Evolutionary conservation across 805 yeast genomes (phyloP), one percentile per base, ranked within the genome.

Genomic region (Torulaspora franciscae): DNA sequence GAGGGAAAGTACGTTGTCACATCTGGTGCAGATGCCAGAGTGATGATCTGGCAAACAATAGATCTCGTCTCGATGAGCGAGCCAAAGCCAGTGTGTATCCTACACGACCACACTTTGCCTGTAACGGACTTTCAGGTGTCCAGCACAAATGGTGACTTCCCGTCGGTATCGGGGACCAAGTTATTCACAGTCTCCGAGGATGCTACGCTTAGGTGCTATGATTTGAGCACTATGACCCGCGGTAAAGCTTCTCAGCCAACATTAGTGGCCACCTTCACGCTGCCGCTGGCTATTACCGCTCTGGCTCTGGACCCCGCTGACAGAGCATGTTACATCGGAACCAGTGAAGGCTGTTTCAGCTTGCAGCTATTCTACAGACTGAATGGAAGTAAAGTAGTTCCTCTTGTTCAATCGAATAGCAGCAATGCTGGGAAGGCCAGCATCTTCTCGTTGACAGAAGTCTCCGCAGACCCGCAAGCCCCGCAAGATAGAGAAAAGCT

Each of bases 11-110:
- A 77, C 45, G 59, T 91, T 34, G 74, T 85, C 6, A 76, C 90
- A 4, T 86, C 83, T n/a, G 87, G 95, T 53, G 73, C 72, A 33
- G 99, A 91, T 68, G 80, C 95, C 1, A 72, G 96, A 50, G 74
- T 84, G 11, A 71, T 83, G 22, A 75, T 85, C 3, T 90, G 95
- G 95, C 77, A 75, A 49, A 67, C 82, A 0, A 50, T 71, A 14
- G 95, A 87, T 53, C 67, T 90, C 48, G 68, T 45, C 33, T 62
- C 47, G 35, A 62, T 41, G 54, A 68, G 52, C 46, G 70, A 68
- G 7, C 64, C 75, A 23, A 83, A 80, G 58, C 89, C 91, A 2
- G 69, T 71, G 41, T 74, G 72, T 33, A 68, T 78, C 6, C 66
- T 84, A 41, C 75, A 81, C 6, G 89, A 84, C 55, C 85, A 83